Evolutionary conservation across 768 basidiomycete genomes (phyloP), one percentile per base, ranked within the genome.

Genomic region (Lactarius hengduanensis): DNA sequence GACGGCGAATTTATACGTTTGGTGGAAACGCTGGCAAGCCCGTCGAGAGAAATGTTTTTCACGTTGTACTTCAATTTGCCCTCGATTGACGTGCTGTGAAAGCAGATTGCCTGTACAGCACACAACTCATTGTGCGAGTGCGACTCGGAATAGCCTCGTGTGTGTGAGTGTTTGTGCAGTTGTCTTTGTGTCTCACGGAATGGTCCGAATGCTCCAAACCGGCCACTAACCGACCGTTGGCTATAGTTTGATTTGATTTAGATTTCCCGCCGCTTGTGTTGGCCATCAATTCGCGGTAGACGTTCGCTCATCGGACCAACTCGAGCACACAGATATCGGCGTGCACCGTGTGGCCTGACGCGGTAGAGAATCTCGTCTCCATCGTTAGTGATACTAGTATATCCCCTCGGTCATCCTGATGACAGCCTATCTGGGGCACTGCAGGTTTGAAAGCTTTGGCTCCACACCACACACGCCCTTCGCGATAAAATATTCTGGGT

Each of bases 401-500:
- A 41, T 22, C 6, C 7, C 22, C 26, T 45, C 45, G 4, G 10
- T 22, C 45, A 11, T 4, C 13, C 22, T n/a, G 3, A 13, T 22
- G 10, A 4, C n/a, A 22, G n/a, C 47, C 11, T 4, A 47, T n/a
- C 47, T 11, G n/a, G 9, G 10, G 4, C 4, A 47, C 47, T n/a
- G 55, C 30, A 16, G 57, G 15, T 58, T 40, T 36, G 22, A 16
- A n/a, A 40, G 20, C 20, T 58, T 58, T 13, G 20, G 11, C n/a
- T 13, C 11, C 2, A 34, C 57, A n/a, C n/a, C 57, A 22, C 57
- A n/a, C n/a, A 40, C 22, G 15, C 36, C n/a, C 20, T 58, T 58
- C n/a, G 57, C 57, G 62, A 61, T 71, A 58, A 72, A 72, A 60
- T 62, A 65, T 13, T 71, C 68, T 28, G 71, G 71, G 3, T 65